Conservation (phyloP, 2,329 filamentous ascomycete species). For the Calonectria hawksworthii region DNA sequence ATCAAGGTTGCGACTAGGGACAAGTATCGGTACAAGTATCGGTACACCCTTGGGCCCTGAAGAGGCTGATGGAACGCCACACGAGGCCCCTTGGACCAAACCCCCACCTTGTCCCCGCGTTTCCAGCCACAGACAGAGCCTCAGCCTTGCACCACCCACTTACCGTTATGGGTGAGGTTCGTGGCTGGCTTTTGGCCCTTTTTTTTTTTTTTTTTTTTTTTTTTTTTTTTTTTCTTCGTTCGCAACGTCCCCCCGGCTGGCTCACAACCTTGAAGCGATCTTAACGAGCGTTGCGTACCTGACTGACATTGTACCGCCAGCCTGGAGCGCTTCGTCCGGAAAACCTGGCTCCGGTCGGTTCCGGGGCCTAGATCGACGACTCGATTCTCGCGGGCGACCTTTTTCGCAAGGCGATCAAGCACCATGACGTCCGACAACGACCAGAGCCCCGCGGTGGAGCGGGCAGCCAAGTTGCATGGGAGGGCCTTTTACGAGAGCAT, state of each 20-base stretch:
- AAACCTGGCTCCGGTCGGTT: constrained; percentile 40
- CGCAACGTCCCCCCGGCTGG: background rate
- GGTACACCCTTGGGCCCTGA: constrained; percentile 20
- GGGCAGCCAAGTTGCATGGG: constrained; percentile 77
- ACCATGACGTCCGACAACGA: constrained; percentile 48
- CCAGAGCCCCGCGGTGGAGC: constrained; percentile 36
- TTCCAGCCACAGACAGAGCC: constrained; percentile 36
- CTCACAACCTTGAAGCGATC: background rate
- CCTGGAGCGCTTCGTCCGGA: constrained; percentile 39
- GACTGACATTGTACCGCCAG: constrained; percentile 22
- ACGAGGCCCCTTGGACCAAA: background rate
- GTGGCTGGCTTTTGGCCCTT: background rate
- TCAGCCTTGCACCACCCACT: constrained; percentile 30
- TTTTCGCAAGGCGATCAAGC: constrained; percentile 41
- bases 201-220: constrained; percentile 21
- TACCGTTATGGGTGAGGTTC: constrained; percentile 23
- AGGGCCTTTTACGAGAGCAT: constrained; percentile 95
- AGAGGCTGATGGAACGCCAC: constrained; percentile 31
- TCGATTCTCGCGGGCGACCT: constrained; percentile 7
- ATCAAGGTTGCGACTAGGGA: background rate
- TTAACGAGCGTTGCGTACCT: constrained; percentile 12
- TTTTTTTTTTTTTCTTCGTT: background rate
- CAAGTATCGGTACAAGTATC: constrained; percentile 28
- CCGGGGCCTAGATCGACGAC: constrained; percentile 34
- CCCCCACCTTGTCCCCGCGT: constrained; percentile 34